Evolutionary conservation across 208 protist species (phyloP), one percentile per base, ranked within the genome.

Genomic region (Leishmania martiniquensis): DNA sequence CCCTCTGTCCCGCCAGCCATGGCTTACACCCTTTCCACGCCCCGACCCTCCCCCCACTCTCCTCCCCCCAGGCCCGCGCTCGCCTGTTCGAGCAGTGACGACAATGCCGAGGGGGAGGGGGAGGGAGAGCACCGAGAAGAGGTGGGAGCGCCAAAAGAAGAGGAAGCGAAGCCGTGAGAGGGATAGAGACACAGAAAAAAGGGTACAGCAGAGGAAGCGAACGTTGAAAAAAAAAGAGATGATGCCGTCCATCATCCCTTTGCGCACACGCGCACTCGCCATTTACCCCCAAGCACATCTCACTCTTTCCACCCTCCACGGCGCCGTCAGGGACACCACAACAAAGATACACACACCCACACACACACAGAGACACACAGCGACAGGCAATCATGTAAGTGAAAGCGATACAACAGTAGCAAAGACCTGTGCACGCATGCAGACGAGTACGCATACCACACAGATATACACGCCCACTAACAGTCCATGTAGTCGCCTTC

Each of bases 401-500:
- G n/a, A n/a, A n/a, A n/a, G n/a, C n/a, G n/a, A n/a, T n/a, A n/a
- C n/a, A n/a, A n/a, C n/a, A n/a, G n/a, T n/a, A n/a, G n/a, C n/a
- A n/a, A n/a, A n/a, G n/a, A n/a, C n/a, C n/a, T n/a, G n/a, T n/a
- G n/a, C n/a, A n/a, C n/a, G n/a, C n/a, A n/a, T n/a, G n/a, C n/a
- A n/a, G n/a, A n/a, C n/a, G n/a, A n/a, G n/a, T n/a, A n/a, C n/a
- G n/a, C n/a, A n/a, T n/a, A n/a, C n/a, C n/a, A n/a, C n/a, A n/a
- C n/a, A n/a, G n/a, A n/a, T n/a, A 44, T 32, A 29, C 39, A 49
- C n/a, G 10, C 44, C 34, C 60, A 15, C 69, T 73, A 85, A 57
- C 69, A 84, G 32, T 84, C 87, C 67, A 79, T 44, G 59, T 83
- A 89, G 52, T 89, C 83, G n/a, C 60, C 68, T 1, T 78, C 81